Percentiles rank a stretch among this genome's conserved stretches.
These are phyloP conservation scores for Fistulifera pelliculosa DNA, from an alignment of 108 stramenopile species.

Conservation along the genomic window DNA sequence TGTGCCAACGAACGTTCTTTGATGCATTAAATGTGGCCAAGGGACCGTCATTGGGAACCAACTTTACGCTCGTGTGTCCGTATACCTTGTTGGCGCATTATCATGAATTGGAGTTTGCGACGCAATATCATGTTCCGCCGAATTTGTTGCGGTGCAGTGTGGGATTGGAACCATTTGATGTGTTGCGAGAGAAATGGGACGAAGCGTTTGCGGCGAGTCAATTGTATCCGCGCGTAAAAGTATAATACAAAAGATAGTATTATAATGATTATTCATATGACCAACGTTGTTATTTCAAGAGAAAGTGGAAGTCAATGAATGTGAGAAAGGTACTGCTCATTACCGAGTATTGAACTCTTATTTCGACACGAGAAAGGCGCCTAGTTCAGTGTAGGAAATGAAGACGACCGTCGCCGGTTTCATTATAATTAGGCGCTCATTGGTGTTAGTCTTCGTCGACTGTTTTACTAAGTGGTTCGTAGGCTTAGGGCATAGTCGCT, in stretches of 20 bases:
- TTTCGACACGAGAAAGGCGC: too few species aligned
- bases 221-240: constrained; percentile 33
- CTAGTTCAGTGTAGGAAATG: too few species aligned
- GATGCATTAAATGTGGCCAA: constrained; percentile 55
- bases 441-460: too few species aligned
- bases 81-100: constrained; percentile 76
- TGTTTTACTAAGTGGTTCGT: too few species aligned
- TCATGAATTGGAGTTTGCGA: constrained; percentile 66
- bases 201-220: constrained; percentile 33
- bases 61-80: constrained; percentile 67
- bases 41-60: constrained; percentile 70
- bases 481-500: too few species aligned
- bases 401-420: too few species aligned
- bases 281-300: background rate
- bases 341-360: too few species aligned
- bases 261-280: background rate
- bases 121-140: constrained; percentile 46
- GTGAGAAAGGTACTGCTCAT: too few species aligned
- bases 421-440: too few species aligned
- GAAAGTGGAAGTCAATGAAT: background rate
- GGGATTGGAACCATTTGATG: constrained; percentile 49
- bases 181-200: constrained; percentile 37
- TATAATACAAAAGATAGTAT: background rate
- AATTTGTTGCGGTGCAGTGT: constrained; percentile 58
- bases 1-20: constrained; percentile 62